Percentiles rank a stretch among this genome's conserved stretches.
Conservation (phyloP, 352 stramenopile genomes). For the Blastocystis sp. region DNA sequence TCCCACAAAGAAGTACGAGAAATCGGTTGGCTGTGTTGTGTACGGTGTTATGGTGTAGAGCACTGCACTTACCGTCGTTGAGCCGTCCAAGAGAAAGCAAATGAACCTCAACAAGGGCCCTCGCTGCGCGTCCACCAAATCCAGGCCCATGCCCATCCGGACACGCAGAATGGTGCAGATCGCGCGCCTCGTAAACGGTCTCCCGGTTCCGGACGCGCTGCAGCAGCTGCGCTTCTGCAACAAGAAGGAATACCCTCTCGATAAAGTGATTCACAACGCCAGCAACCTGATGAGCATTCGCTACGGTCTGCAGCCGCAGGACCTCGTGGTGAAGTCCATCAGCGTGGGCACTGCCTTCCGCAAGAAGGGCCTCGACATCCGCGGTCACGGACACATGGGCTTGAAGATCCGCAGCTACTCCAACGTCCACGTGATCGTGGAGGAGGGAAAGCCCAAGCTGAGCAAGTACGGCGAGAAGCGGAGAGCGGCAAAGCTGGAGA, state of each 20-base stretch:
- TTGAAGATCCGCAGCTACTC: constrained; percentile 20
- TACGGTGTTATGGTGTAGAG: neutral
- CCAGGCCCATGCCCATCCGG: constrained; percentile 19
- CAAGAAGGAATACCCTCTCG: constrained; percentile 57
- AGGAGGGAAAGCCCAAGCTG: constrained; percentile 43
- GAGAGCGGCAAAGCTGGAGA: constrained; percentile 39
- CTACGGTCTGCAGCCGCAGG: constrained; percentile 22
- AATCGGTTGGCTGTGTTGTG: neutral
- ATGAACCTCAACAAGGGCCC: constrained; percentile 8
- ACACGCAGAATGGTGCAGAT: constrained; percentile 33
- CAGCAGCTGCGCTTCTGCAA: constrained; percentile 62
- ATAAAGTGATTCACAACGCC: constrained; percentile 52
- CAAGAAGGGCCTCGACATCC: constrained; percentile 51
- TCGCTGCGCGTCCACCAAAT: constrained; percentile 17
- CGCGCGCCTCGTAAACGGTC: constrained; percentile 17
- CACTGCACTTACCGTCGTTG: constrained; percentile 15
- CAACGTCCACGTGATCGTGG: constrained; percentile 15
- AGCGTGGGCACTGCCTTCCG: constrained; percentile 32
- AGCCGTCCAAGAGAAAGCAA: constrained; percentile 6
- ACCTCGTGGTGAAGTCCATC: constrained; percentile 23
- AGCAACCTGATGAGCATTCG: constrained; percentile 51
- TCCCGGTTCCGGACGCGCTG: constrained; percentile 5
- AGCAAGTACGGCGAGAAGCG: constrained; percentile 43
- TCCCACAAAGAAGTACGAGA: constrained; percentile 8
- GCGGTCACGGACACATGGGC: constrained; percentile 27